Percentiles rank a stretch among this genome's conserved stretches.
Evolutionary conservation across 139 green algal species (phyloP).

Genomic region (Chlorella sp.): DNA sequence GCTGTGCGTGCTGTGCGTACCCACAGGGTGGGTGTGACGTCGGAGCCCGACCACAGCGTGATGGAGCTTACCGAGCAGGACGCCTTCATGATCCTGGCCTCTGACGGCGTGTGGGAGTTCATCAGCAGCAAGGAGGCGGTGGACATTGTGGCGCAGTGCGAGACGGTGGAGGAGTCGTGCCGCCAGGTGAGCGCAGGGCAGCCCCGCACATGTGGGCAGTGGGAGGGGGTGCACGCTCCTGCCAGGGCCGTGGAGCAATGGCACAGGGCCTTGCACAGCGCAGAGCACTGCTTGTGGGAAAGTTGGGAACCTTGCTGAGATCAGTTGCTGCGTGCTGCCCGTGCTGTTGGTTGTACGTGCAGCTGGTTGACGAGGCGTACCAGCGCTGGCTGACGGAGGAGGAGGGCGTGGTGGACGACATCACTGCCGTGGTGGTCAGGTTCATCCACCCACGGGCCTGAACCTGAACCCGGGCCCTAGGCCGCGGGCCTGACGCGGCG

Average conservation of each 20-base stretch:
- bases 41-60: slow-evolving; percentile 58
- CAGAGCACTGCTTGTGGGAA: too few relatives aligned
- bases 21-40: slow-evolving; percentile 75
- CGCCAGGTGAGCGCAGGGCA: slow-evolving; percentile 44
- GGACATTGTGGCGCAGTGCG: slow-evolving; percentile 51
- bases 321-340: too few relatives aligned
- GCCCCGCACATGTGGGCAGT: too few relatives aligned
- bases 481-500: too few relatives aligned
- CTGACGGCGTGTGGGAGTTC: slow-evolving; percentile 94
- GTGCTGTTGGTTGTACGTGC: slow-evolving; percentile 10
- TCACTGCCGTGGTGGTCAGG: slow-evolving; percentile 40
- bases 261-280: too few relatives aligned
- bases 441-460: slow-evolving; percentile 1
- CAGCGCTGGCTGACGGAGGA: slow-evolving; percentile 69
- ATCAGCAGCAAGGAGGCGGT: slow-evolving; percentile 83
- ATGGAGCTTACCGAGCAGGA: slow-evolving; percentile 62
- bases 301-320: too few relatives aligned
- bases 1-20: too few relatives aligned
- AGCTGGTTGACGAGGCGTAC: slow-evolving; percentile 73
- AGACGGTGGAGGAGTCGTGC: slow-evolving; percentile 56
- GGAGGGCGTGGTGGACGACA: too few relatives aligned
- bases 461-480: too few relatives aligned
- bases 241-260: too few relatives aligned
- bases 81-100: slow-evolving; percentile 80
- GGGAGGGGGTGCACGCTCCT: too few relatives aligned